Evolutionary conservation across 805 yeast species (phyloP).

Genomic region (Yamadazyma paraphyllophila): DNA sequence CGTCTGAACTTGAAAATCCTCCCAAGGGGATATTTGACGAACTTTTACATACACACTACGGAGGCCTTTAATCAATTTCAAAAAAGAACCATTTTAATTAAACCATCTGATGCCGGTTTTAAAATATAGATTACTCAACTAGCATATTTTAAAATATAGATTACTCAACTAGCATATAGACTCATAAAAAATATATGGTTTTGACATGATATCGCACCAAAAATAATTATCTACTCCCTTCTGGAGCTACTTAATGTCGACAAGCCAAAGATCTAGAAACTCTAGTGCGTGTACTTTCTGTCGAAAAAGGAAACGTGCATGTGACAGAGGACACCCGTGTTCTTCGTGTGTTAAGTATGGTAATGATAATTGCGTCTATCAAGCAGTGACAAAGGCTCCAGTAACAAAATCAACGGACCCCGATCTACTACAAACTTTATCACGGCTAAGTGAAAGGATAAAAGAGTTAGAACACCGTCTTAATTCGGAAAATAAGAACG

Average conservation of each 20-base stretch:
- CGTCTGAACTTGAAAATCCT: not conserved
- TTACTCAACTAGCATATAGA: too few species aligned
- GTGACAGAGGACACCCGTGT: constrained; percentile 38
- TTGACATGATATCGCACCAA: not conserved
- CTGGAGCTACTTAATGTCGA: not conserved
- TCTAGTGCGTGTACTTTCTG: constrained; percentile 37
- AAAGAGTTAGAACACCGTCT: not conserved
- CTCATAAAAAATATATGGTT: too few species aligned
- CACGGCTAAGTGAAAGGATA: not conserved
- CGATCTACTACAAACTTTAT: not conserved
- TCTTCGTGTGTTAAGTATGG: constrained; percentile 31
- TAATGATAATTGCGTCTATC: constrained; percentile 15
- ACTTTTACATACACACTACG: not conserved
- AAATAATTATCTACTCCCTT: not conserved
- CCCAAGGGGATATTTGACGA: not conserved
- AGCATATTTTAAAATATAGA: too few species aligned
- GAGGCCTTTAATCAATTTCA: not conserved
- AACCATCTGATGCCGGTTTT: not conserved
- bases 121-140: too few species aligned
- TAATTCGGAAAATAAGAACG: not conserved
- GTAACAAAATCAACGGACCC: not conserved
- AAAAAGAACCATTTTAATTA: too few species aligned
- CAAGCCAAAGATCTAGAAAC: constrained; percentile 23
- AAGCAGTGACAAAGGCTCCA: not conserved
- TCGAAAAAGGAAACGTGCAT: constrained; percentile 35